These are phyloP conservation scores for Kodamaea kakaduensis DNA, from an alignment of 805 yeast species.

Conservation along the genomic window DNA sequence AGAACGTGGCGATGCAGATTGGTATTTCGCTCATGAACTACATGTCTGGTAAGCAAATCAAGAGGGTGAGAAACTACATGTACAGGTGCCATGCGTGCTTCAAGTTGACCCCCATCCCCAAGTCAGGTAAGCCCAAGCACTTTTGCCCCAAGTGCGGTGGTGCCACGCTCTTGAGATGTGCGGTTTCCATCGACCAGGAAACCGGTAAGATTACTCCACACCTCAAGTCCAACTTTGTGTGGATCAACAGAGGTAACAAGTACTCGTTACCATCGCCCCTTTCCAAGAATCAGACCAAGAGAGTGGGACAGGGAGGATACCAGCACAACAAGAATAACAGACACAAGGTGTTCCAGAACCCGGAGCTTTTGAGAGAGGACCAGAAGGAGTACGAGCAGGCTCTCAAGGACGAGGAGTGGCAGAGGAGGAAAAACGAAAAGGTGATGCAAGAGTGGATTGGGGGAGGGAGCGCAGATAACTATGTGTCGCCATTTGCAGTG, in stretches of 20 bases:
- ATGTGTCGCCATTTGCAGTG: slow-evolving; percentile 76
- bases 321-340: slow-evolving; percentile 66
- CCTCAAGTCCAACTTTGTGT: slow-evolving; percentile 84
- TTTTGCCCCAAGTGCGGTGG: slow-evolving; percentile 98
- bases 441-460: slow-evolving; percentile 85
- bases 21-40: slow-evolving; percentile 84
- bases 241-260: slow-evolving; percentile 85
- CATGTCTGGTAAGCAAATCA: slow-evolving; percentile 78
- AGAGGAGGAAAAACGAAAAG: slow-evolving; percentile 80
- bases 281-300: slow-evolving; percentile 67
- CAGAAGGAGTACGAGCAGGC: slow-evolving; percentile 92
- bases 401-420: slow-evolving; percentile 83
- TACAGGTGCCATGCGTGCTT: slow-evolving; percentile 97
- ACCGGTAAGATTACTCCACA: slow-evolving; percentile 87
- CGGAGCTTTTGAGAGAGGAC: slow-evolving; percentile 75
- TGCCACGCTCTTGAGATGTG: slow-evolving; percentile 81
- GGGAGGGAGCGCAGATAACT: slow-evolving; percentile 87
- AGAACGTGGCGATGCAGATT: slow-evolving; percentile 88
- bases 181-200: slow-evolving; percentile 74
- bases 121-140: slow-evolving; percentile 70
- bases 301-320: slow-evolving; percentile 73
- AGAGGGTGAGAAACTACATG: slow-evolving; percentile 86
- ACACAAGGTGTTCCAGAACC: slow-evolving; percentile 45
- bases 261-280: slow-evolving; percentile 85
- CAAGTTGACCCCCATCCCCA: slow-evolving; percentile 71